Percentiles rank a stretch among this genome's conserved stretches.
These are phyloP conservation scores for Chalciporus pseudorubinellus DNA, from an alignment of 768 basidiomycete genomes.

Conservation along the genomic window DNA sequence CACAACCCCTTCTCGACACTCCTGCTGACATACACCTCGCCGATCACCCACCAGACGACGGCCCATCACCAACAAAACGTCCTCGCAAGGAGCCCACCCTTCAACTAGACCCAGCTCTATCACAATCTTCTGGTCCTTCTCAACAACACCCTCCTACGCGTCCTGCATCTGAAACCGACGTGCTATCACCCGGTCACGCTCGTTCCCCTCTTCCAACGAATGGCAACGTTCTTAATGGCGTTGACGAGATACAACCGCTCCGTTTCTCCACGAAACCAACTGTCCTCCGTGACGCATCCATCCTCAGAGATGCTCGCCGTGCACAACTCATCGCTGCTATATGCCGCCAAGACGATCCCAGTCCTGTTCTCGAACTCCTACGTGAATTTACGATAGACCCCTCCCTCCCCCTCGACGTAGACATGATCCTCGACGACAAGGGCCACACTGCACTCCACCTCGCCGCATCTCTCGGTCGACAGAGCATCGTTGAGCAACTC, in stretches of 20 bases:
- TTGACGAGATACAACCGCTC: slow-evolving; percentile 47
- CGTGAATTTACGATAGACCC: slow-evolving; percentile 56
- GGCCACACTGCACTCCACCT: slow-evolving; percentile 94
- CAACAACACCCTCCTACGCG: slow-evolving; percentile 19
- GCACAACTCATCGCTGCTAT: slow-evolving; percentile 64
- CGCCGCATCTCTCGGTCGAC: slow-evolving; percentile 81
- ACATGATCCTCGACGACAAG: slow-evolving; percentile 89
- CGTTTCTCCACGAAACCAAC: slow-evolving; percentile 71
- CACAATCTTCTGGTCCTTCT: slow-evolving; percentile 17
- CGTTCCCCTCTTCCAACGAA: slow-evolving; percentile 48
- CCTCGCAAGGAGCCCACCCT: slow-evolving; percentile 53
- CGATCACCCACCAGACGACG: slow-evolving; percentile 54
- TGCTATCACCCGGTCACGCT: slow-evolving; percentile 37
- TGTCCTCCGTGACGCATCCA: slow-evolving; percentile 52
- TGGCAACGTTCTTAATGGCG: slow-evolving; percentile 41
- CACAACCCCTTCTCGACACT: slow-evolving; percentile 31
- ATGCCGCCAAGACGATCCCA: slow-evolving; percentile 67
- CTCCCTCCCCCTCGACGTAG: slow-evolving; percentile 51
- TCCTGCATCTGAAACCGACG: slow-evolving; percentile 34
- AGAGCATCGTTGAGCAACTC: slow-evolving; percentile 64
- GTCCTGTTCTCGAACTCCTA: slow-evolving; percentile 57
- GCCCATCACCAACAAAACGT: slow-evolving; percentile 72
- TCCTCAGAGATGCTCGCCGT: slow-evolving; percentile 51
- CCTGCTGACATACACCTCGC: slow-evolving; percentile 45
- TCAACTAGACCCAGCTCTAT: slow-evolving; percentile 32